phyloP scores from a whole-genome alignment of 495 filamentous ascomycete species.

The Penicillium alfredii region DNA sequence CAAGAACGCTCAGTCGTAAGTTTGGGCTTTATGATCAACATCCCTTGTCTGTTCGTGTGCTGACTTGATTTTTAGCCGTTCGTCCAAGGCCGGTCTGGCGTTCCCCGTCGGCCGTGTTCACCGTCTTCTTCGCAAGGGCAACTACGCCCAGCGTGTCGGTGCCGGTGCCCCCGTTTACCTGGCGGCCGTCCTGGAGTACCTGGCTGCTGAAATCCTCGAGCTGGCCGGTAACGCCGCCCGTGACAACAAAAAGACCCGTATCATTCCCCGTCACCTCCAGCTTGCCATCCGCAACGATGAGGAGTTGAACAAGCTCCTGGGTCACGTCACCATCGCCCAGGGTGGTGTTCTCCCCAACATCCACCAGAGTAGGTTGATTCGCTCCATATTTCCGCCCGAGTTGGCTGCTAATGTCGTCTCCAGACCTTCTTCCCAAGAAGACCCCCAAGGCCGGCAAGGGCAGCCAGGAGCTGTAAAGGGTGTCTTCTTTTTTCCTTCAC shows the following conservation, averaged over 20 bases:
- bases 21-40: too few relatives aligned
- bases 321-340: conserved; percentile 98
- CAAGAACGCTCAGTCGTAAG: conserved; percentile 95
- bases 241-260: conserved; percentile 99
- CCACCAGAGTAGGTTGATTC: conserved; percentile 81
- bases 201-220: conserved; percentile 97
- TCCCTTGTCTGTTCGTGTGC: too few relatives aligned
- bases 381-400: not conserved
- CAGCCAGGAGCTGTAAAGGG: conserved; percentile 82
- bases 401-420: conserved; percentile 37
- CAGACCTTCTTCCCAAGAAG: conserved; percentile 98
- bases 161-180: conserved; percentile 97
- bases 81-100: conserved; percentile 97
- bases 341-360: conserved; percentile 99
- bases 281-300: conserved; percentile 99
- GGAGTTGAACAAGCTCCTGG: conserved; percentile 99
- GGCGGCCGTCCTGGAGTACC: conserved; percentile 96
- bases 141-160: conserved; percentile 99
- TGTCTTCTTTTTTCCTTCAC: conserved; percentile 40
- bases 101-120: conserved; percentile 99
- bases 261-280: conserved; percentile 98
- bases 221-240: conserved; percentile 97
- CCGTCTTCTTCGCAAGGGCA: conserved; percentile 98
- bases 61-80: conserved; percentile 76
- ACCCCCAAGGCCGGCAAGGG: conserved; percentile 87